Base-by-base conservation (phyloP, 495 filamentous ascomycete genomes). In the Neurospora terricola region DNA sequence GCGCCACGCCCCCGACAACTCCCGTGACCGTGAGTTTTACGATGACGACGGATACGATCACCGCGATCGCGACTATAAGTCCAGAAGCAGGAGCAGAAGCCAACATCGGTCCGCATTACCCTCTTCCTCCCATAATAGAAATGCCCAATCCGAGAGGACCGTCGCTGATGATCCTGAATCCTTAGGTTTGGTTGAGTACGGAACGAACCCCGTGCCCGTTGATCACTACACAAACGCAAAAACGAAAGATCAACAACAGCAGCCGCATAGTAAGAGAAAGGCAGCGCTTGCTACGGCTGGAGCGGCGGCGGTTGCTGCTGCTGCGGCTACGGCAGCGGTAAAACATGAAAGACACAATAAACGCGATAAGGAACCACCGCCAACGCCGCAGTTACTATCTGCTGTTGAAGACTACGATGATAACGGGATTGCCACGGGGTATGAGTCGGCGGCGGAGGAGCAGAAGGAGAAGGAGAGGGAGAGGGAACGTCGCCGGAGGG, bases 171-270 rank as follows among this genome's bases (percentile, higher is more conserved):
- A 88, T 83, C 87, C 84, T 84, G 88, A 90, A 81, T 66, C 27
- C 54, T 81, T 89, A 85, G 91, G 89, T 73, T 85, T 96, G 83
- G 93, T 96, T 83, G 92, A 94, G 80, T 95, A 95, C 83, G 93
- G 92, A 74, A 86, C 88, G 62, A 86, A 88, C 68, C 90, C 90
- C 69, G 86, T 92, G 42, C 82, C 86, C 77, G 77, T 66, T 66
- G 11, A 18, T 34, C n/a, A n/a, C n/a, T n/a, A n/a, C n/a, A n/a
- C n/a, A n/a, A n/a, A n/a, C n/a, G n/a, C n/a, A n/a, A n/a, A n/a
- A n/a, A n/a, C n/a, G n/a, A n/a, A 34, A 34, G 7, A 34, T 18
- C 14, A 66, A 34, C 11, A 66, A 36, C 54, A 66, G 54, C 54
- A 36, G 54, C 6, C 54, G 14, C 27, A 34, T 66, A 66, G 54